Evolutionary conservation across 2,329 filamentous ascomycete genomes (phyloP), one percentile per base, ranked within the genome.

Genomic region (Blastomyces parvus): DNA sequence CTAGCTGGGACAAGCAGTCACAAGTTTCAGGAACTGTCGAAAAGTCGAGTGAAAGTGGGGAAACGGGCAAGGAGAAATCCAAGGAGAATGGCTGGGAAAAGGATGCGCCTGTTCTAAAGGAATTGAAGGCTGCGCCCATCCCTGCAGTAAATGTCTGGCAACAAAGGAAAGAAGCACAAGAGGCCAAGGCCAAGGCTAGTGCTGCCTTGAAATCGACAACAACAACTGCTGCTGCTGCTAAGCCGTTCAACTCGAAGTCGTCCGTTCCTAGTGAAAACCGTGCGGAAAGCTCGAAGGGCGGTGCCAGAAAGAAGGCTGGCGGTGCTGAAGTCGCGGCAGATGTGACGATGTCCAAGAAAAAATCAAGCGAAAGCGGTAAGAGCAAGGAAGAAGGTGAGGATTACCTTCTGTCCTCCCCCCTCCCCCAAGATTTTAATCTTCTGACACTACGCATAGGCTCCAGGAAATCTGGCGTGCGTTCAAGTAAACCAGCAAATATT

Each of bases 121-220:
- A 88, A 69, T 80, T 96, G 52, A 87, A 88, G 57, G 90, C 94
- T 65, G 93, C 93, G 22, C 88, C 91, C 38, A 82, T 89, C 53
- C 94, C 94, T 0, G 76, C 85, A 1, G 88, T 97, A 64, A 99
- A 99, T 74, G 80, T 92, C 66, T 99, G 94, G 93, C 84, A 87
- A 66, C 86, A 92, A 76, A 85, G 92, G 63, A 87, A 83, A 69
- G 87, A 91, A 70, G 86, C 86, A 69, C 78, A 82, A 65, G 76
- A 81, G n/a, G 77, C 80, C 48, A 82, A 81, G 72, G 69, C 72
- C 60, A 83, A 81, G 70, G 73, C 75, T 8, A 70, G 65, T 59
- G 69, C 68, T 50, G 64, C 69, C 8, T 65, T 72, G 22, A 74
- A 74, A 64, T 64, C 65, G 38, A 65, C 65, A n/a, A 62, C 65